Evolutionary conservation across 805 yeast genomes (phyloP).

Genomic region (Wickerhamomyces rabaulensis): DNA sequence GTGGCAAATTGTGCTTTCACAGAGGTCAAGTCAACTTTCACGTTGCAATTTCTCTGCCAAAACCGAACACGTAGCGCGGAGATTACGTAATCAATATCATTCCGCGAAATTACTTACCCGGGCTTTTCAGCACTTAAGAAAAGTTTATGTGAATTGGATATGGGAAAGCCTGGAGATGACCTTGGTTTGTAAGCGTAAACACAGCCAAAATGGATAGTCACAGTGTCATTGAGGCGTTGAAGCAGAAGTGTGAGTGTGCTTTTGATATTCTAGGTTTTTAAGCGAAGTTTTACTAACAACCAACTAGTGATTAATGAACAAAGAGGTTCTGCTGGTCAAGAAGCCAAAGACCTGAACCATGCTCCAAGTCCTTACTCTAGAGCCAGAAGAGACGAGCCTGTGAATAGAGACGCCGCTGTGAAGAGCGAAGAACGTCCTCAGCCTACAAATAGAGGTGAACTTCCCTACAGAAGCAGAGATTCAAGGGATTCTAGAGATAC

Average conservation of each 20-base stretch:
- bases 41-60: background rate
- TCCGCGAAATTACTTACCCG: background rate
- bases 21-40: no score
- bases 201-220: constrained; percentile 16
- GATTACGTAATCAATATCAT: background rate
- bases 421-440: background rate
- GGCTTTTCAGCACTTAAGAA: background rate
- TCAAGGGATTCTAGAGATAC: constrained; percentile 1
- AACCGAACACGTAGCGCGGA: background rate
- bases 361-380: constrained; percentile 5
- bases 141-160: background rate
- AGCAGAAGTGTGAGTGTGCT: constrained; percentile 18
- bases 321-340: background rate
- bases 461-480: constrained; percentile 4
- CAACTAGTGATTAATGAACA: constrained; percentile 13
- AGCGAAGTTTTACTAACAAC: constrained; percentile 5
- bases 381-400: constrained; percentile 7
- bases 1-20: no score
- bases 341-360: background rate
- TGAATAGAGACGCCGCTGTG: constrained; percentile 17
- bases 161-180: no score
- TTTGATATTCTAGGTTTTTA: background rate
- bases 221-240: constrained; percentile 19
- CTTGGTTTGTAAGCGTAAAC: background rate
- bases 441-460: background rate